phyloP scores from a whole-genome alignment of 768 basidiomycete genomes.

The Fomitopsis pulvina region DNA sequence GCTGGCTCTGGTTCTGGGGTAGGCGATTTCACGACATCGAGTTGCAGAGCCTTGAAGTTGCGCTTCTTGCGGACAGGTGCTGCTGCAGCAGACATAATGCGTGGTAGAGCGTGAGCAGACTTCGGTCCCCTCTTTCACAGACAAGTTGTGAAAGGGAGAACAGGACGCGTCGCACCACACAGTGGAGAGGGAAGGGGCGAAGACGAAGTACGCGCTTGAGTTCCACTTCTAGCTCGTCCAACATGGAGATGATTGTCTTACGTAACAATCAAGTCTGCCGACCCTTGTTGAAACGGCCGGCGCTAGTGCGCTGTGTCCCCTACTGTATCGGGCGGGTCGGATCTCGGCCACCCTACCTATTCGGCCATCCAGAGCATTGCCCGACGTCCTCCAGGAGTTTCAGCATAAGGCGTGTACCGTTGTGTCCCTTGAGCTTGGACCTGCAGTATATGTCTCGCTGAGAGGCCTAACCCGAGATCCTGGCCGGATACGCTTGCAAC shows the following conservation, averaged over 20 bases:
- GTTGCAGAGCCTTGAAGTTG: conserved; percentile 83
- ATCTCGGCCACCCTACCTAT: too few relatives aligned
- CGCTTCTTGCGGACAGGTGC: conserved; percentile 80
- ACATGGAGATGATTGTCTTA: background rate
- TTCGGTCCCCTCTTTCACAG: too few relatives aligned
- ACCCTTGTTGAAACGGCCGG: background rate
- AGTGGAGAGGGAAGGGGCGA: background rate
- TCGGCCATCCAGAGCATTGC: too few relatives aligned
- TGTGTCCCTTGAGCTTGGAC: too few relatives aligned
- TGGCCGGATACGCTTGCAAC: too few relatives aligned
- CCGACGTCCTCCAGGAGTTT: too few relatives aligned
- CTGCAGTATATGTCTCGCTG: too few relatives aligned
- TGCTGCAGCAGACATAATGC: conserved; percentile 6
- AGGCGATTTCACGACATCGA: conserved; percentile 47
- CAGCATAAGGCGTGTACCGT: too few relatives aligned
- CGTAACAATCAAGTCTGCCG: background rate
- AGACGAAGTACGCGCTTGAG: background rate
- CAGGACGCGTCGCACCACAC: background rate
- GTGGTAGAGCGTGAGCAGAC: background rate
- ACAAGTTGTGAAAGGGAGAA: background rate
- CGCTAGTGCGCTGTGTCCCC: too few relatives aligned
- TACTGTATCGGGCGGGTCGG: too few relatives aligned
- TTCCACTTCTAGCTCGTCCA: background rate
- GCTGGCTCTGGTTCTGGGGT: conserved; percentile 31
- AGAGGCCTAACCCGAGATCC: too few relatives aligned